Percentiles rank a stretch among this genome's conserved stretches.
Evolutionary conservation across 2,329 filamentous ascomycete species (phyloP).

Genomic region (Epichloe uncinata): DNA sequence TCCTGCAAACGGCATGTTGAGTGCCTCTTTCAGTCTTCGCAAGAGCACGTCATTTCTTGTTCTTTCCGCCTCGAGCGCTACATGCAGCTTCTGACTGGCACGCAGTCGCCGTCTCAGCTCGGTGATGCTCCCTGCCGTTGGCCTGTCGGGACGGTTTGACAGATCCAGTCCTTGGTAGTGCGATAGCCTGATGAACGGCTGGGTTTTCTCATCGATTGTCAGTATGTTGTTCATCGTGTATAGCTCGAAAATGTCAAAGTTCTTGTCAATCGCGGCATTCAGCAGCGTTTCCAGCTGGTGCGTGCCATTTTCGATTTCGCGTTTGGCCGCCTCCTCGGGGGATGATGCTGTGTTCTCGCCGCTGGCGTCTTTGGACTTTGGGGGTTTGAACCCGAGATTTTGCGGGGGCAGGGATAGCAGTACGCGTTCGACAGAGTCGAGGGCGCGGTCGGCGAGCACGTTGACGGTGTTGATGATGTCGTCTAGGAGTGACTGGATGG

Average conservation of each 20-base stretch:
- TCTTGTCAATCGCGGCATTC: conserved; percentile 69
- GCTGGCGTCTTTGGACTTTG: conserved; percentile 9
- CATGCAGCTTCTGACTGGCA: conserved; percentile 65
- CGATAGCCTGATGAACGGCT: conserved; percentile 65
- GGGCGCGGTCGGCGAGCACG: conserved; percentile 78
- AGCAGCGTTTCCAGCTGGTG: conserved; percentile 75
- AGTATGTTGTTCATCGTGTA: conserved; percentile 81
- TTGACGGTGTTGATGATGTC: conserved; percentile 97
- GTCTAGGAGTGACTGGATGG: conserved; percentile 70
- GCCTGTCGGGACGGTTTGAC: conserved; percentile 18
- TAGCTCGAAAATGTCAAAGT: conserved; percentile 79
- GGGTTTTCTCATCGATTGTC: conserved; percentile 52
- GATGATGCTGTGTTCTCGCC: conserved; percentile 10
- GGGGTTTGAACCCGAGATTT: conserved; percentile 62
- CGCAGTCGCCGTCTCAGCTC: conserved; percentile 60
- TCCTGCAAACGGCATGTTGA: conserved; percentile 17
- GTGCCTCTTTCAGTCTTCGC: conserved; percentile 39
- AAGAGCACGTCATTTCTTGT: conserved; percentile 61
- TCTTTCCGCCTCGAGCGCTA: conserved; percentile 54
- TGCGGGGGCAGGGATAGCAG: conserved; percentile 61
- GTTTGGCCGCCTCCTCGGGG: conserved; percentile 29
- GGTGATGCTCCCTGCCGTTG: conserved; percentile 55
- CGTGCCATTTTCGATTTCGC: conserved; percentile 77
- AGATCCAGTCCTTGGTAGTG: conserved; percentile 67
- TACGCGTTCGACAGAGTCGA: conserved; percentile 75